Percentiles rank a stretch among this genome's conserved stretches.
These are phyloP conservation scores for Fusarium bactridioides DNA, from an alignment of 2,329 filamentous ascomycete genomes.

Conservation along the genomic window DNA sequence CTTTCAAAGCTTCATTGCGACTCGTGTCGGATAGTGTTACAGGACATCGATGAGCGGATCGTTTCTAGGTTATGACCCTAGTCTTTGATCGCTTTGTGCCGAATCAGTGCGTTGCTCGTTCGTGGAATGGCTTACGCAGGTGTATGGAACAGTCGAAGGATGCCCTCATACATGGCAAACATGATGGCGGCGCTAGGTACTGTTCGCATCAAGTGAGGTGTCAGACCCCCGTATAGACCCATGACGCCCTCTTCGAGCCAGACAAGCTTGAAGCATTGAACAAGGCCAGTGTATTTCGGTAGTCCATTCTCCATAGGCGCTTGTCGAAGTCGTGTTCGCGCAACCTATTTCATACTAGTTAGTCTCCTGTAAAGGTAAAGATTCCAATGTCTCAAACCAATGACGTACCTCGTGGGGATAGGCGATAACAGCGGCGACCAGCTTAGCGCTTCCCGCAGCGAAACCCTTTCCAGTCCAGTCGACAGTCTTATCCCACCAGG, in stretches of 20 bases:
- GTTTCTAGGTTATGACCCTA: neutral
- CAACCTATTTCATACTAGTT: conserved; percentile 60
- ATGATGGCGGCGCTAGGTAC: conserved; percentile 95
- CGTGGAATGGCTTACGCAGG: conserved; percentile 39
- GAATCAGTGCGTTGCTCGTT: neutral
- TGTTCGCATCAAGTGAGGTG: conserved; percentile 88
- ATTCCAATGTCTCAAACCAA: neutral
- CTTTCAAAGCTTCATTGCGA: neutral
- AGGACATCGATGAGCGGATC: neutral
- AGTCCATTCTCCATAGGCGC: conserved; percentile 76
- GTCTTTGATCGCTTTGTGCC: neutral
- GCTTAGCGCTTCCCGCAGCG: conserved; percentile 84
- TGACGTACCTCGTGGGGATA: conserved; percentile 86
- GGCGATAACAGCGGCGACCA: conserved; percentile 82
- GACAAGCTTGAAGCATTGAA: conserved; percentile 88
- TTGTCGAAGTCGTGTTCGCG: conserved; percentile 84
- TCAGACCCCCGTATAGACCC: conserved; percentile 88
- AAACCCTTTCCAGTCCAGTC: conserved; percentile 81
- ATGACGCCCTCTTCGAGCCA: conserved; percentile 89
- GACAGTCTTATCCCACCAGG: conserved; percentile 76
- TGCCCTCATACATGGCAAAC: conserved; percentile 85
- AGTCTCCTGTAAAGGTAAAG: neutral
- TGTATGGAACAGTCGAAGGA: conserved; percentile 58
- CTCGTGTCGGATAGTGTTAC: conserved; percentile 19
- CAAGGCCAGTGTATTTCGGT: conserved; percentile 86